Conservation (phyloP, 148 eudicot genomes). For the Fagopyrum tataricum region DNA sequence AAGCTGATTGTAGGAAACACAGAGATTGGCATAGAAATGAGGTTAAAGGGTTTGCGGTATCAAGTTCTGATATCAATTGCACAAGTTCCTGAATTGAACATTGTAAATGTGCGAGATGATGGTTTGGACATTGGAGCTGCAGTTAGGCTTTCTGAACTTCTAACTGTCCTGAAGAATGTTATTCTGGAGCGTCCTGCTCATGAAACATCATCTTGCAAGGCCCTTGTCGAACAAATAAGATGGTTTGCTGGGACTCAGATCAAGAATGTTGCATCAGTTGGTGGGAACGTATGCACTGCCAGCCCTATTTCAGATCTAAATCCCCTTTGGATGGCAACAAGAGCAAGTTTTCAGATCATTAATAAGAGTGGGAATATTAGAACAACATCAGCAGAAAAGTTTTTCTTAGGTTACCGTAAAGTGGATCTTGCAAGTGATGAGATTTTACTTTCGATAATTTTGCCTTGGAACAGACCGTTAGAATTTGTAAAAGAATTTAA, state of each 20-base stretch:
- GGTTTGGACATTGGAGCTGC: constrained; percentile 95
- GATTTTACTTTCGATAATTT: constrained; percentile 67
- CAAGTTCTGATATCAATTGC: constrained; percentile 66
- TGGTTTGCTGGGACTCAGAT: constrained; percentile 99
- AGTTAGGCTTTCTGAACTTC: constrained; percentile 70
- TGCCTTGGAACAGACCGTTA: constrained; percentile 75
- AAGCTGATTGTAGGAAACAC: constrained; percentile 83
- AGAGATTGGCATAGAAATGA: constrained; percentile 90
- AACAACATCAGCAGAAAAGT: constrained; percentile 61
- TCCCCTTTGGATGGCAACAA: constrained; percentile 95
- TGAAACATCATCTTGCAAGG: constrained; percentile 72
- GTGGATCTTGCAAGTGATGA: constrained; percentile 70
- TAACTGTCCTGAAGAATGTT: constrained; percentile 35
- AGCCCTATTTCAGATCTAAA: constrained; percentile 98
- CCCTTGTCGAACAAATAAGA: constrained; percentile 78
- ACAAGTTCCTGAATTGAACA: constrained; percentile 74
- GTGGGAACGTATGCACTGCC: constrained; percentile 96
- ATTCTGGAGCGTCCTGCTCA: constrained; percentile 41
- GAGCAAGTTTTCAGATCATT: constrained; percentile 73
- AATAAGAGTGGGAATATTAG: constrained; percentile 65
- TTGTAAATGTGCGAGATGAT: constrained; percentile 52
- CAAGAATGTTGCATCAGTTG: constrained; percentile 93
- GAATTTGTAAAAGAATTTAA: constrained; percentile 92
- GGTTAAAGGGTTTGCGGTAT: constrained; percentile 76
- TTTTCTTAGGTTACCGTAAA: constrained; percentile 87